phyloP scores from a whole-genome alignment of 805 yeast species.

The Suhomyces prunicola region DNA sequence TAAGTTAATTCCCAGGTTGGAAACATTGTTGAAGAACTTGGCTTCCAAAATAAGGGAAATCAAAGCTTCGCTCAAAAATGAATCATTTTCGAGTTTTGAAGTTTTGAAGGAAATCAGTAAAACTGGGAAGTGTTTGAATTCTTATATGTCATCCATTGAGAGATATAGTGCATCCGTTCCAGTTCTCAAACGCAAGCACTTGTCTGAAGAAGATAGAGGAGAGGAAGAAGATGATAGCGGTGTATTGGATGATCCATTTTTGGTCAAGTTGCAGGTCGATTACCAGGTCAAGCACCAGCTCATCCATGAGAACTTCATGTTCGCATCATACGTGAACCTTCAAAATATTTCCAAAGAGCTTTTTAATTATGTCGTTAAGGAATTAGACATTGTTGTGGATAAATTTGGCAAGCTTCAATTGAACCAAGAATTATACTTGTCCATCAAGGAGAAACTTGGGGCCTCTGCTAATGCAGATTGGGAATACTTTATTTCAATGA shows the following conservation, averaged over 20 bases:
- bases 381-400: slow-evolving; percentile 30
- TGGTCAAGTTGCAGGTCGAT: slow-evolving; percentile 37
- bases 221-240: slow-evolving; percentile 25
- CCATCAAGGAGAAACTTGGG: slow-evolving; percentile 25
- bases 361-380: slow-evolving; percentile 35
- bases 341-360: slow-evolving; percentile 41
- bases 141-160: slow-evolving; percentile 32
- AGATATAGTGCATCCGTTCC: slow-evolving; percentile 36
- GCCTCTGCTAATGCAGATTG: slow-evolving; percentile 30
- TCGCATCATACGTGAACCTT: slow-evolving; percentile 40
- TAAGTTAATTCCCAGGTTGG: slow-evolving; percentile 37
- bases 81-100: slow-evolving; percentile 37
- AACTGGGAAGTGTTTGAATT: slow-evolving; percentile 52
- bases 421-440: slow-evolving; percentile 22
- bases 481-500: slow-evolving; percentile 36
- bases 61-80: slow-evolving; percentile 37
- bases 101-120: slow-evolving; percentile 46
- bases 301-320: slow-evolving; percentile 39
- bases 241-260: slow-evolving; percentile 39
- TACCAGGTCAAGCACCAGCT: slow-evolving; percentile 40
- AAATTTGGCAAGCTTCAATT: slow-evolving; percentile 28
- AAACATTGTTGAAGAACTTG: slow-evolving; percentile 33
- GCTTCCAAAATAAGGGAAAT: slow-evolving; percentile 40
- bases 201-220: slow-evolving; percentile 16
- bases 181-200: slow-evolving; percentile 19